These are phyloP conservation scores for Boletus calvinii DNA, from an alignment of 1,284 basidiomycete species.

Conservation along the genomic window DNA sequence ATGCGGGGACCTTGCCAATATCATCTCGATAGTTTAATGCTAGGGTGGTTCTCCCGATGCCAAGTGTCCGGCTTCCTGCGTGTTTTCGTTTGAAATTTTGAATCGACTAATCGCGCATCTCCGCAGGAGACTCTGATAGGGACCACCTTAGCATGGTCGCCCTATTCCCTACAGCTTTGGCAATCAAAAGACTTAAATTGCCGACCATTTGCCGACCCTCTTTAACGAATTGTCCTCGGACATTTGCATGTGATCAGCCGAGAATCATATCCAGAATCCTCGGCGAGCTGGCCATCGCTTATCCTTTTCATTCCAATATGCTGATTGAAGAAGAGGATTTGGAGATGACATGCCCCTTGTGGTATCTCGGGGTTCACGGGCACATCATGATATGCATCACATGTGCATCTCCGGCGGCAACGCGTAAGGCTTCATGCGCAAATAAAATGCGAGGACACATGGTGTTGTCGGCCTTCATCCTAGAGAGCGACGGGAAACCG, in stretches of 20 bases:
- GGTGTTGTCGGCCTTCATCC: constrained; percentile 17
- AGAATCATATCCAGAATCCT: background rate
- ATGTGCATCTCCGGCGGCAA: background rate
- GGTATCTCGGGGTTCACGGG: background rate
- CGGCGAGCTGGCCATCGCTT: background rate
- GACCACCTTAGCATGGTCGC: background rate
- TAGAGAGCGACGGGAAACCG: constrained; percentile 1
- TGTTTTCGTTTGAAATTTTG: background rate
- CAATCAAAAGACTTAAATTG: too few species aligned
- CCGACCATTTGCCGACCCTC: too few species aligned
- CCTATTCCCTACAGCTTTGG: too few species aligned
- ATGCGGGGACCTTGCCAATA: background rate
- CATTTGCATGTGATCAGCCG: background rate
- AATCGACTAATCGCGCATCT: background rate
- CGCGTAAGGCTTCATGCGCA: too few species aligned
- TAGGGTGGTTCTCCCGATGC: background rate
- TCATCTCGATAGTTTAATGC: too few species aligned
- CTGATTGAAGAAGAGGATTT: background rate
- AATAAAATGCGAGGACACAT: background rate
- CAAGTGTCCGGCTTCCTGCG: background rate
- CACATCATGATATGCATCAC: background rate
- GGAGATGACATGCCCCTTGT: too few species aligned
- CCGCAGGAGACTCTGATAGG: background rate
- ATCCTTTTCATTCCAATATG: background rate
- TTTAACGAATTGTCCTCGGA: background rate